Evolutionary conservation across 805 yeast genomes (phyloP).

Genomic region (Komagataella phaffii): DNA sequence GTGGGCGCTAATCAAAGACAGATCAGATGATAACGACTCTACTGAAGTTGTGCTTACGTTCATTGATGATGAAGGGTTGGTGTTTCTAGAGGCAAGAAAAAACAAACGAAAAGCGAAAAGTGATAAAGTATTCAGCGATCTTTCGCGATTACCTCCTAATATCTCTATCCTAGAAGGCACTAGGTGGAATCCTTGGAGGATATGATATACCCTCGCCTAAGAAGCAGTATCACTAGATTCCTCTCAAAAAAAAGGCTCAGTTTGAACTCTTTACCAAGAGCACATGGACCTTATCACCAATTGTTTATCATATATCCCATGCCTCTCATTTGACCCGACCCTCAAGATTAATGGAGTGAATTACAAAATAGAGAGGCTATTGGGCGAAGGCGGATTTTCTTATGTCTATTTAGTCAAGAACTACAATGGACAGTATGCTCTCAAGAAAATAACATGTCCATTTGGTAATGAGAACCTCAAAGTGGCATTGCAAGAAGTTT

Average conservation of each 20-base stretch:
- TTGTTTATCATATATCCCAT: conserved; percentile 2
- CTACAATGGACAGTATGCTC: conserved; percentile 41
- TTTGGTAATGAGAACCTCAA: conserved; percentile 69
- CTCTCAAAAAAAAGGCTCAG: neutral
- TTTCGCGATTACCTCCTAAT: neutral
- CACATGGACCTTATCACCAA: neutral
- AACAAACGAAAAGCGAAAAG: neutral
- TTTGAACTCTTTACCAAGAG: neutral
- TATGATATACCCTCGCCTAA: neutral
- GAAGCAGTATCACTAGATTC: neutral
- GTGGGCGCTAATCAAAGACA: conserved; percentile 90
- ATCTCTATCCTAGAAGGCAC: neutral
- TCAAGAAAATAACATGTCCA: conserved; percentile 81
- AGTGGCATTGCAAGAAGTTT: conserved; percentile 66
- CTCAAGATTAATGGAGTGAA: conserved; percentile 47
- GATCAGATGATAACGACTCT: conserved; percentile 16
- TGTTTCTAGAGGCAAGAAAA: neutral
- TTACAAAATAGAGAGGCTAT: conserved; percentile 51
- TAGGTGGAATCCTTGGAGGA: neutral
- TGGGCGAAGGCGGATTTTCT: conserved; percentile 87
- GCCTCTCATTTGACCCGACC: conserved; percentile 25
- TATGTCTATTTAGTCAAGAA: conserved; percentile 69
- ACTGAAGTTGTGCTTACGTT: neutral
- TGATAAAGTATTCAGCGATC: neutral
- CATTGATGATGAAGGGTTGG: neutral